Evolutionary conservation across 164 flowering plant species (phyloP).

Genomic region (Liriodendron chinense): DNA sequence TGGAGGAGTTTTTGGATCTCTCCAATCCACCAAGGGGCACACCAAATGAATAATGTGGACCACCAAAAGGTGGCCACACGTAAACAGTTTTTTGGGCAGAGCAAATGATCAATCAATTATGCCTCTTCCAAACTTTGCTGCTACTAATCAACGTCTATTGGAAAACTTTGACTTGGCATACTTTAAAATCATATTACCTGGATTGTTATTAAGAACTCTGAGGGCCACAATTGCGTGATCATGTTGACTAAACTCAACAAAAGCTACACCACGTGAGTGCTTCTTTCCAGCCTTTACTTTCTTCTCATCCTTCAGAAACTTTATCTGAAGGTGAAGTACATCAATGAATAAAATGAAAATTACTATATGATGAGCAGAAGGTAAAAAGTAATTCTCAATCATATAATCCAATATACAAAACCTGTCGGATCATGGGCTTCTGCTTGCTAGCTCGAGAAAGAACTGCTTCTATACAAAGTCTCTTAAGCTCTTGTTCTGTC

Average conservation of each 20-base stretch:
- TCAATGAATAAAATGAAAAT: neutral
- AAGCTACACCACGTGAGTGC: conserved; percentile 87
- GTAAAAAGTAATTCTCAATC: neutral
- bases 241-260: conserved; percentile 88
- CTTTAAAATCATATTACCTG: conserved; percentile 45
- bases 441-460: conserved; percentile 85
- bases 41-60: neutral
- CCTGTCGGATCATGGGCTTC: conserved; percentile 85
- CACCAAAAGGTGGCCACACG: neutral
- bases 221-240: conserved; percentile 96
- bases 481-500: conserved; percentile 62
- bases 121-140: neutral
- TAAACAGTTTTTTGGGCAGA: neutral
- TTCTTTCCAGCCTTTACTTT: conserved; percentile 44
- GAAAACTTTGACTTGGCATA: neutral
- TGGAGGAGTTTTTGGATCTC: neutral
- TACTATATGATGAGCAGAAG: neutral
- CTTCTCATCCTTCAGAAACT: conserved; percentile 58
- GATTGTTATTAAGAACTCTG: conserved; percentile 94
- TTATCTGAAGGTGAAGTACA: conserved; percentile 51
- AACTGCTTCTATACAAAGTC: conserved; percentile 73
- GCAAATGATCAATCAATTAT: neutral
- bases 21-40: neutral
- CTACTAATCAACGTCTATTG: neutral
- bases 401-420: conserved; percentile 19